Evolutionary conservation across 306 rosid species (phyloP), one percentile per base, ranked within the genome.

Genomic region (Cicer chorassanicum): DNA sequence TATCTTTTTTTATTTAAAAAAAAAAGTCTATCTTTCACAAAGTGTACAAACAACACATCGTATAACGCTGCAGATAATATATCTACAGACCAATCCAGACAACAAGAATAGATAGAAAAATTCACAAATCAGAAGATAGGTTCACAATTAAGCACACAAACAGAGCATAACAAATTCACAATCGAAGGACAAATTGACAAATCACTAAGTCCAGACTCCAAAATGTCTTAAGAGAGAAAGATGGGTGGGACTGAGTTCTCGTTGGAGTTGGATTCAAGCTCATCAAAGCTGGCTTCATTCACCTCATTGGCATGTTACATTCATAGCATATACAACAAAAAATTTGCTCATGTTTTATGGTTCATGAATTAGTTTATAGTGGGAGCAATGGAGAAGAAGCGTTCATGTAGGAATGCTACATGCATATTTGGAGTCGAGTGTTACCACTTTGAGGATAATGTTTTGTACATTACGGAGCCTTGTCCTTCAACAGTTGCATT

Each of bases 11-110:
- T 29, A 29, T 29, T 29, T 29, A 0, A 29, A 29, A 56, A n/a
- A 21, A 78, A 75, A 46, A 75, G 73, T 44, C 51, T 48, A 74
- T 43, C 51, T 54, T 53, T 60, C 54, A 81, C 48, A 38, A 50
- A 43, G 80, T 72, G 53, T 10, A 45, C 40, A 36, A 60, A 38
- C 64, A 59, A 9, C 1, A 66, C 39, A 24, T 72, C 38, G 43
- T 36, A 66, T 48, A 61, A 68, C 13, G 34, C 45, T 48, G 75
- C 56, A 36, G 54, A 44, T 42, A 21, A 59, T n/a, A 44, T 1
- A 65, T 44, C 71, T 65, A 65, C 55, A 11, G 19, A 65, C 71
- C 54, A 64, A 15, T 3, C 14, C 68, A 65, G 50, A 65, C 51
- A 4, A 41, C 34, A 41, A 63, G n/a, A 63, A 41, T 1, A 29